Conservation (phyloP, 208 protist genomes). For the Leishmania turanica region DNA sequence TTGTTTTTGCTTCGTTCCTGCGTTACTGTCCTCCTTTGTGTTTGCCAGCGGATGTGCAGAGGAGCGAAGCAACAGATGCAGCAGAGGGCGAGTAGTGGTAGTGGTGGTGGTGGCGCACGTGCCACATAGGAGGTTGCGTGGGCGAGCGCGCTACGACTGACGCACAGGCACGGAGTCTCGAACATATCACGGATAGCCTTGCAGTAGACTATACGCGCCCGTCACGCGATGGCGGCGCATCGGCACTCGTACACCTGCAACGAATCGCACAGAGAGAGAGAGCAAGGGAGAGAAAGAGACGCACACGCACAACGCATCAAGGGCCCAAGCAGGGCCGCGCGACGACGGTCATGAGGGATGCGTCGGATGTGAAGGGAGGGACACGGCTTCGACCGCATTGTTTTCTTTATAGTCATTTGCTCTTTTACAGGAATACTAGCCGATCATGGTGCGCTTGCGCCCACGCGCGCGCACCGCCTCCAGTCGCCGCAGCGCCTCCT, state of each 20-base stretch:
- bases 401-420: neutral
- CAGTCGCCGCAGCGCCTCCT: conserved; percentile 57
- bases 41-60: too few species aligned
- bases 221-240: neutral
- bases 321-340: neutral
- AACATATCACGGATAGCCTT: neutral
- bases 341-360: neutral
- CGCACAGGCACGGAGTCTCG: too few species aligned
- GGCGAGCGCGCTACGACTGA: neutral
- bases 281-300: too few species aligned
- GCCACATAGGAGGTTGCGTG: too few species aligned
- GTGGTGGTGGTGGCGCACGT: neutral
- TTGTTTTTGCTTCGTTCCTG: neutral
- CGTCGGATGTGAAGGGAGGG: neutral
- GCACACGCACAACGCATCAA: neutral
- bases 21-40: neutral
- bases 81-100: neutral
- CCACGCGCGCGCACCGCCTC: conserved; percentile 83
- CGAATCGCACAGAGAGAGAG: neutral
- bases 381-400: neutral
- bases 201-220: neutral
- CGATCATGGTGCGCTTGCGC: conserved; percentile 91
- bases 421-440: conserved; percentile 34
- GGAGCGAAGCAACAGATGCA: neutral
- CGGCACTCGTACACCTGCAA: neutral